Evolutionary conservation across 108 stramenopile genomes (phyloP).

Genomic region (Poteriospumella lacustris): DNA sequence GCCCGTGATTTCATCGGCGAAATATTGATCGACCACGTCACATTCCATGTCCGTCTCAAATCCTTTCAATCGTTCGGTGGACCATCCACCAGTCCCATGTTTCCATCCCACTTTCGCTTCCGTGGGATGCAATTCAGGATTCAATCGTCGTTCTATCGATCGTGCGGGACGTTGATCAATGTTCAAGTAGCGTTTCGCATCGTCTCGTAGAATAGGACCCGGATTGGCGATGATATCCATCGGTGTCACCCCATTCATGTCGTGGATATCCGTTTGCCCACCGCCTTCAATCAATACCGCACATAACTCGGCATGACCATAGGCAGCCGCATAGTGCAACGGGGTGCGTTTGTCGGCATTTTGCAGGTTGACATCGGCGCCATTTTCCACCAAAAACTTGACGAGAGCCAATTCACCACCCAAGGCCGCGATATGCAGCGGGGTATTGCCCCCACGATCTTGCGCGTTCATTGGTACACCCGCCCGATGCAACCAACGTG

Average conservation of each 20-base stretch:
- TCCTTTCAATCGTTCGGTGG: neutral
- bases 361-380: neutral
- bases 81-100: slow-evolving; percentile 6
- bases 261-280: neutral
- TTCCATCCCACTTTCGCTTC: slow-evolving; percentile 3
- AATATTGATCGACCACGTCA: slow-evolving; percentile 15
- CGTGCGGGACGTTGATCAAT: neutral
- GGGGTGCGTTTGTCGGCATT: slow-evolving; percentile 13
- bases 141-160: neutral
- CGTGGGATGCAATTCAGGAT: slow-evolving; percentile 9
- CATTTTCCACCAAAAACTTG: neutral
- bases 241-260: neutral
- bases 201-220: neutral
- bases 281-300: neutral
- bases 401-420: neutral
- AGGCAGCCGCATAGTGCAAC: slow-evolving; percentile 11
- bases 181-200: neutral
- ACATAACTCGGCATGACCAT: slow-evolving; percentile 9
- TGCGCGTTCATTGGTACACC: neutral
- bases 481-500: slow-evolving; percentile 6
- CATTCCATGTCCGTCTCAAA: slow-evolving; percentile 12
- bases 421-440: slow-evolving; percentile 25
- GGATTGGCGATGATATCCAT: slow-evolving; percentile 18
- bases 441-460: slow-evolving; percentile 18
- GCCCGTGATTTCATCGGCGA: slow-evolving; percentile 15